Base-by-base conservation (phyloP, 192 early-diverging fungal species). In the Backusella australiensis region DNA sequence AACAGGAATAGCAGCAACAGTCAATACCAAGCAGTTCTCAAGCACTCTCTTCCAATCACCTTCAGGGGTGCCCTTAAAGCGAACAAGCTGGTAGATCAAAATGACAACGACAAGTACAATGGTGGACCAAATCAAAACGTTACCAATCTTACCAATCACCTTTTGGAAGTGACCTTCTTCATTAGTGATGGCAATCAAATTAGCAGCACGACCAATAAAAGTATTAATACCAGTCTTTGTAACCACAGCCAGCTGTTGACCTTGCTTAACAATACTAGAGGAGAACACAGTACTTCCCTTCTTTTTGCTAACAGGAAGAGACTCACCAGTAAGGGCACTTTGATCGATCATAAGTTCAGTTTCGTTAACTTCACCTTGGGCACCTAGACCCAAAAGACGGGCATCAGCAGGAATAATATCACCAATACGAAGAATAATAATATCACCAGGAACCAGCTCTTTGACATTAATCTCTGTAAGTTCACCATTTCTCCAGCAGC, bases 101-200 rank as follows among this genome's bases (percentile, higher is more conserved):
- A 96, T 89, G 69, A 96, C 86, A 69, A 91, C 69, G 59, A 94
- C 93, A 69, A 94, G 85, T 21, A 89, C 74, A 29, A 93, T 72
- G 17, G 92, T 94, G 78, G 95, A 92, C 65, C 92, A 80, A 69
- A 97, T 91, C 21, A 97, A 85, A 81, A 96, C 94, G 85, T 97
- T 96, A 46, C 96, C 96, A 78, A 97, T 96, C 77, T 87, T 86
- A 87, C 92, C 91, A 85, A 97, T 92, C 77, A 96, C 89, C 86
- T 96, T 96, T 83, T 97, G 96, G 86, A 97, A 97, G 80, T 97
- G 96, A 53, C 96, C 95, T 78, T 93, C 89, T 72, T 97, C 95
- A 83, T 72, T 70, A 68, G 95, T 96, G 68, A 92, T 91, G 38
- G 93, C 89, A 76, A 96, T 96, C 49, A 97, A 85, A 77, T 91